A percentile compares a stretch with the other conserved stretches of the same genome.
phyloP scores from a whole-genome alignment of 148 eudicot genomes.

The Nepenthes mirabilis region DNA sequence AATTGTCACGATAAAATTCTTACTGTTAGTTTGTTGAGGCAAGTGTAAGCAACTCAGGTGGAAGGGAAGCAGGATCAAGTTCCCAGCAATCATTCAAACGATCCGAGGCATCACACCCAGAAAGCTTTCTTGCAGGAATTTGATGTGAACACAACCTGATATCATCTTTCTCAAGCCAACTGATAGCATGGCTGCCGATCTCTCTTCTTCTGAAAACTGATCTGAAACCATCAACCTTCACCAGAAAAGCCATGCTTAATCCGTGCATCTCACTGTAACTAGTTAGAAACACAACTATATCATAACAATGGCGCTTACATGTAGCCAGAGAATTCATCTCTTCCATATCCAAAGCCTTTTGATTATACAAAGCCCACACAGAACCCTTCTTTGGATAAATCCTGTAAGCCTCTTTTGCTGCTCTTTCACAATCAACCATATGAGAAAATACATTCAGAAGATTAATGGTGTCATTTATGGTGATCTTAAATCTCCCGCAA shows the following conservation, averaged over 20 bases:
- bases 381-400: slow-evolving; percentile 81
- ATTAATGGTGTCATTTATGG: slow-evolving; percentile 25
- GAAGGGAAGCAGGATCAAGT: slow-evolving; percentile 89
- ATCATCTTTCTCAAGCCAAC: slow-evolving; percentile 46
- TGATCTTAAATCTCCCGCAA: slow-evolving; percentile 72
- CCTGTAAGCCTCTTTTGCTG: slow-evolving; percentile 56
- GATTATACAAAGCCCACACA: slow-evolving; percentile 70
- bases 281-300: slow-evolving; percentile 57
- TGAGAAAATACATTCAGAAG: slow-evolving; percentile 73
- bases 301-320: slow-evolving; percentile 25
- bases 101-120: slow-evolving; percentile 40
- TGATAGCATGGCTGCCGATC: slow-evolving; percentile 55
- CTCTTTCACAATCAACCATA: slow-evolving; percentile 58
- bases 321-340: slow-evolving; percentile 8
- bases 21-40: too few relatives aligned
- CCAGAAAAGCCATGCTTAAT: slow-evolving; percentile 68
- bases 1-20: slow-evolving; percentile 46
- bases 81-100: slow-evolving; percentile 67
- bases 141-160: slow-evolving; percentile 68
- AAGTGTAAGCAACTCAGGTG: slow-evolving; percentile 37
- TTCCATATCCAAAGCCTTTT: slow-evolving; percentile 19
- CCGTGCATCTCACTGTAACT: slow-evolving; percentile 63
- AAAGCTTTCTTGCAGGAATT: slow-evolving; percentile 80
- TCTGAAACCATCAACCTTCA: slow-evolving; percentile 65
- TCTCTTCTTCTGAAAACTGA: slow-evolving; percentile 67